A percentile compares a stretch with the other conserved stretches of the same genome.
Evolutionary conservation across 306 rosid species (phyloP).

Genomic region (Vigna trinervia): DNA sequence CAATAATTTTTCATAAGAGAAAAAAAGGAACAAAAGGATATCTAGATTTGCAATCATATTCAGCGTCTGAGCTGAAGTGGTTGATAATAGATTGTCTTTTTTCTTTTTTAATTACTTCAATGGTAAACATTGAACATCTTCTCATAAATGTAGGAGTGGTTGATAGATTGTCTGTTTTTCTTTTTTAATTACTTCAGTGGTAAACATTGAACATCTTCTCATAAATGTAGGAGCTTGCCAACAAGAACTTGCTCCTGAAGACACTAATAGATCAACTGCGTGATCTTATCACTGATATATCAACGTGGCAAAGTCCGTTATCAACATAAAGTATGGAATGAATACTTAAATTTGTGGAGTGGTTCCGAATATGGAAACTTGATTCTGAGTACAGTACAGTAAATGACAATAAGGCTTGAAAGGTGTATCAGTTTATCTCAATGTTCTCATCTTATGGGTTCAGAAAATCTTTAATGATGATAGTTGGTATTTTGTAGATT

Average conservation of each 20-base stretch:
- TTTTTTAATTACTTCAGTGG: conserved; percentile 4
- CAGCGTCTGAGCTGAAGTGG: conserved; percentile 22
- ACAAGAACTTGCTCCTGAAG: conserved; percentile 77
- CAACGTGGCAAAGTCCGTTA: conserved; percentile 96
- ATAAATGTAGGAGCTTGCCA: conserved; percentile 71
- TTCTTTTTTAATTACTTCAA: neutral
- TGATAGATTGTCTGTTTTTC: neutral
- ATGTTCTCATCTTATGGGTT: conserved; percentile 29
- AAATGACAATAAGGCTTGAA: conserved; percentile 30
- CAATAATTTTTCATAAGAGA: neutral
- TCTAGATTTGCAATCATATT: neutral
- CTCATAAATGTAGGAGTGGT: conserved; percentile 13
- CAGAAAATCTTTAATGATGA: conserved; percentile 4
- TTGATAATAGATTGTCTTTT: conserved; percentile 1
- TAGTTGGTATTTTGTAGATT: conserved; percentile 22
- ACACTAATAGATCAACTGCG: conserved; percentile 83
- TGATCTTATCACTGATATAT: conserved; percentile 80
- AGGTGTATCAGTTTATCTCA: conserved; percentile 31
- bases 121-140: conserved; percentile 29
- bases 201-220: conserved; percentile 29
- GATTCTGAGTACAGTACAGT: conserved; percentile 34
- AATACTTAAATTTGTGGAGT: conserved; percentile 31
- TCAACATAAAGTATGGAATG: conserved; percentile 53
- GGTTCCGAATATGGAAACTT: neutral
- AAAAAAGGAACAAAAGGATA: neutral